Percentiles rank a stretch among this genome's conserved stretches.
phyloP scores from a whole-genome alignment of 169 alveolate species.

The Neospora caninum region DNA sequence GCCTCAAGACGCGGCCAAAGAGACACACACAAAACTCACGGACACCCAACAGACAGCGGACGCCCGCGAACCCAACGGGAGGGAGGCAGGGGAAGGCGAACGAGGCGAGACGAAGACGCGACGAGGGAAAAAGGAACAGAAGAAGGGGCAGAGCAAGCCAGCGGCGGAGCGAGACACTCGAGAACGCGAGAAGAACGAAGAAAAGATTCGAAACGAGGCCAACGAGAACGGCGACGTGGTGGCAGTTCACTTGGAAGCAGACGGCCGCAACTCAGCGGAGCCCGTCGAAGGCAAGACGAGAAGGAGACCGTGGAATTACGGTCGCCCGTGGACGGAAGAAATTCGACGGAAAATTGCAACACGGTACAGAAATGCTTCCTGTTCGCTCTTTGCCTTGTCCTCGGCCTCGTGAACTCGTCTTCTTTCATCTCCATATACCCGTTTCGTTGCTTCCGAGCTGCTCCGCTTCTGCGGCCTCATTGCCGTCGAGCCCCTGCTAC shows the following conservation, averaged over 20 bases:
- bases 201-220: not conserved
- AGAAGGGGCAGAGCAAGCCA: no score
- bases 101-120: not conserved
- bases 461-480: no score
- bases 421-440: no score
- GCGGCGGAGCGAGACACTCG: not conserved
- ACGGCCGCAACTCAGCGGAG: no score
- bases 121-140: not conserved
- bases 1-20: not conserved
- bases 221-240: not conserved
- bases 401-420: no score
- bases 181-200: not conserved
- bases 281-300: not conserved
- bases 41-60: no score
- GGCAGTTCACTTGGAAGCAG: no score
- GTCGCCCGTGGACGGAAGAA: not conserved
- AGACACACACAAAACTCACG: no score
- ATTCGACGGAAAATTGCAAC: not conserved
- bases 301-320: constrained; percentile 2
- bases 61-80: not conserved
- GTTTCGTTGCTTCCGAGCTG: no score
- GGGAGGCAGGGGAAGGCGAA: not conserved
- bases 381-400: no score
- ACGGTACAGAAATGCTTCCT: not conserved
- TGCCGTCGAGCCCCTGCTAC: no score